Percentiles rank a stretch among this genome's conserved stretches.
phyloP scores from a whole-genome alignment of 768 basidiomycete genomes.

The Mycena polygramma region DNA sequence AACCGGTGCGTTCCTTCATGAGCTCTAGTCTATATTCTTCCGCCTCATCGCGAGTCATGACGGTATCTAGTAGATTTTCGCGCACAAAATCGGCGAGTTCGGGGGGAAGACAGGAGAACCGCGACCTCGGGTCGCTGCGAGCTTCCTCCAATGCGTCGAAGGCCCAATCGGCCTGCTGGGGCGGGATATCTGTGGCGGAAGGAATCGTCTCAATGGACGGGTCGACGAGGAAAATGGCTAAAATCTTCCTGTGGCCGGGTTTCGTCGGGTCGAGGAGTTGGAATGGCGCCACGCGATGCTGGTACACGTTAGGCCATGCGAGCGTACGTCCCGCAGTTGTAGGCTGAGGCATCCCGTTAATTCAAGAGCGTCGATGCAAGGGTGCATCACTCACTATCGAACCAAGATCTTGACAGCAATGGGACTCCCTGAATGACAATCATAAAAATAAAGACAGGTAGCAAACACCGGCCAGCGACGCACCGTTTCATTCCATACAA shows the following conservation, averaged over 20 bases:
- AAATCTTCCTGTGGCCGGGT: slow-evolving; percentile 55
- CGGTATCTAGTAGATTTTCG: background rate
- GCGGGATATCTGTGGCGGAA: slow-evolving; percentile 32
- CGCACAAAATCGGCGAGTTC: background rate
- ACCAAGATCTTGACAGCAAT: slow-evolving; percentile 43
- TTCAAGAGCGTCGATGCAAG: background rate
- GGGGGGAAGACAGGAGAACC: background rate
- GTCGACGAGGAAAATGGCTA: slow-evolving; percentile 55
- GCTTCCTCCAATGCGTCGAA: slow-evolving; percentile 16
- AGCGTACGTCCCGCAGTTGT: background rate
- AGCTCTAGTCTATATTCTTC: background rate
- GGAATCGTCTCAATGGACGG: slow-evolving; percentile 46
- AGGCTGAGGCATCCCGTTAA: background rate
- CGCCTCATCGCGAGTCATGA: background rate
- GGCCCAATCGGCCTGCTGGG: slow-evolving; percentile 49
- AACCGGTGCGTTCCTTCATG: slow-evolving; percentile 26
- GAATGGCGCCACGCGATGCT: slow-evolving; percentile 54
- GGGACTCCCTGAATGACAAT: slow-evolving; percentile 5
- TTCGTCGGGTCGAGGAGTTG: slow-evolving; percentile 46
- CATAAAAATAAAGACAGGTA: background rate
- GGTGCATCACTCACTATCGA: slow-evolving; percentile 30
- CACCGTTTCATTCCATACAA: slow-evolving; percentile 34
- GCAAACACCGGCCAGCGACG: background rate
- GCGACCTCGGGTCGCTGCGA: background rate
- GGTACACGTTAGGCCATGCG: slow-evolving; percentile 50